A percentile compares a stretch with the other conserved stretches of the same genome.
Evolutionary conservation across 2,329 filamentous ascomycete species (phyloP).

Genomic region (Colletotrichum falcatum): DNA sequence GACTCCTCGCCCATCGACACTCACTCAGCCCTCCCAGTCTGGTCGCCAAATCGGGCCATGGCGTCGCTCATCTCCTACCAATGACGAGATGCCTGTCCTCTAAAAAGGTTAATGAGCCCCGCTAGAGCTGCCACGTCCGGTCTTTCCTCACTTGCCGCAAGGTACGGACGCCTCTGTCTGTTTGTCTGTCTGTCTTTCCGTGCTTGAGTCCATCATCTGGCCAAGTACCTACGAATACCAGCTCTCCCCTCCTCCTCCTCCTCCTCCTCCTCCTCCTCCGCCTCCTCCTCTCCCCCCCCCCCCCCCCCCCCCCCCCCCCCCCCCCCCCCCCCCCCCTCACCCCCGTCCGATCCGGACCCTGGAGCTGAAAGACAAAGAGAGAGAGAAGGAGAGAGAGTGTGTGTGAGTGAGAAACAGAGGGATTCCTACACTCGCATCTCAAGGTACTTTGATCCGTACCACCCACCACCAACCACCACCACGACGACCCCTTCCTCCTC

Average conservation of each 20-base stretch:
- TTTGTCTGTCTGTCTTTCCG: neutral
- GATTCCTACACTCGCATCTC: slow-evolving; percentile 2
- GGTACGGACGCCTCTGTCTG: slow-evolving; percentile 13
- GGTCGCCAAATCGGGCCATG: slow-evolving; percentile 31
- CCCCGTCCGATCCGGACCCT: slow-evolving; percentile 9
- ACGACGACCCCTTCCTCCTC: neutral
- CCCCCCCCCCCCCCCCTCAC: neutral
- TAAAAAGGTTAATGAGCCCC: slow-evolving; percentile 41
- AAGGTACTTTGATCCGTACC: neutral
- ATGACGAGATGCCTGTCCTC: slow-evolving; percentile 37
- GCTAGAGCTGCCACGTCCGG: slow-evolving; percentile 40
- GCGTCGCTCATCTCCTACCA: slow-evolving; percentile 36
- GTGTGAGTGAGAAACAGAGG: neutral
- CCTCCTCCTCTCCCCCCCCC: too few species aligned
- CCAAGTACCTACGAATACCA: slow-evolving; percentile 19
- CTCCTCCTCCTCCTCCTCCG: too few species aligned
- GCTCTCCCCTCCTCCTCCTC: neutral
- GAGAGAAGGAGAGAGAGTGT: neutral
- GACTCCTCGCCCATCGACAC: neutral
- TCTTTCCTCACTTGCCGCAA: slow-evolving; percentile 34
- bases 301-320: neutral
- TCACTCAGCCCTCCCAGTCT: neutral
- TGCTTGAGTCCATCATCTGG: neutral
- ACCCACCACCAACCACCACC: neutral
- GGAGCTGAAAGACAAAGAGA: neutral